phyloP scores from a whole-genome alignment of 768 basidiomycete species.

The Collybiopsis confluens region DNA sequence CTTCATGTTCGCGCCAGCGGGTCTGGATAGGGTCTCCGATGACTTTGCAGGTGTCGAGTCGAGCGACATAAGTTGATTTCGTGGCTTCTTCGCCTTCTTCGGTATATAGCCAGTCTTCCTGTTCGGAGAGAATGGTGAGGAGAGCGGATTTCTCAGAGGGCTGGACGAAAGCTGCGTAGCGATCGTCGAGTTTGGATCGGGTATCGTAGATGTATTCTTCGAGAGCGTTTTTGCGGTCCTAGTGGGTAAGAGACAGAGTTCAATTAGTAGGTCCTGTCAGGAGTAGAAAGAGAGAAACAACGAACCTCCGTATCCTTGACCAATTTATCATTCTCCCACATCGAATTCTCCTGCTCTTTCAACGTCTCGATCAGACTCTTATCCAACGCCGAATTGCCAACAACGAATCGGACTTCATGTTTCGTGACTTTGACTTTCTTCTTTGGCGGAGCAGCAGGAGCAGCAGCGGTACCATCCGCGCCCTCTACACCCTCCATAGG shows the following conservation, averaged over 20 bases:
- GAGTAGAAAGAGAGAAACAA: slow-evolving; percentile 11
- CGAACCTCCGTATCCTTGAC: slow-evolving; percentile 95
- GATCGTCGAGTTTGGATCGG: slow-evolving; percentile 86
- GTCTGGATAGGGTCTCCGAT: slow-evolving; percentile 84
- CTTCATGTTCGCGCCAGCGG: slow-evolving; percentile 81
- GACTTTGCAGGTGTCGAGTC: slow-evolving; percentile 78
- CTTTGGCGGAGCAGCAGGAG: slow-evolving; percentile 56
- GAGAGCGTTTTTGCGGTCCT: slow-evolving; percentile 98
- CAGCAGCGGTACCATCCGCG: slow-evolving; percentile 40
- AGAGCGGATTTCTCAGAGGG: slow-evolving; percentile 75
- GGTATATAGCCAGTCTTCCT: slow-evolving; percentile 96
- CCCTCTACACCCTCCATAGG: slow-evolving; percentile 28
- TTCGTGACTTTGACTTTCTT: slow-evolving; percentile 87
- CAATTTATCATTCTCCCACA: slow-evolving; percentile 91
- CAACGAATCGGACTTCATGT: slow-evolving; percentile 72
- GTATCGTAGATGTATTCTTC: slow-evolving; percentile 99
- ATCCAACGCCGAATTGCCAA: slow-evolving; percentile 63
- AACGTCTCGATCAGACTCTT: slow-evolving; percentile 55
- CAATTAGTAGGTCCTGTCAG: not conserved
- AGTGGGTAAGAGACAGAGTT: not conserved
- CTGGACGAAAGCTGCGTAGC: slow-evolving; percentile 74
- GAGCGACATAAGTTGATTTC: slow-evolving; percentile 89
- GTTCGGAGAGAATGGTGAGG: slow-evolving; percentile 61
- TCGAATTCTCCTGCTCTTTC: slow-evolving; percentile 81
- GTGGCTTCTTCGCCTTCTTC: slow-evolving; percentile 93